These are phyloP conservation scores for Candida tetrigidarum DNA, from an alignment of 1,139 yeast species.

Conservation along the genomic window DNA sequence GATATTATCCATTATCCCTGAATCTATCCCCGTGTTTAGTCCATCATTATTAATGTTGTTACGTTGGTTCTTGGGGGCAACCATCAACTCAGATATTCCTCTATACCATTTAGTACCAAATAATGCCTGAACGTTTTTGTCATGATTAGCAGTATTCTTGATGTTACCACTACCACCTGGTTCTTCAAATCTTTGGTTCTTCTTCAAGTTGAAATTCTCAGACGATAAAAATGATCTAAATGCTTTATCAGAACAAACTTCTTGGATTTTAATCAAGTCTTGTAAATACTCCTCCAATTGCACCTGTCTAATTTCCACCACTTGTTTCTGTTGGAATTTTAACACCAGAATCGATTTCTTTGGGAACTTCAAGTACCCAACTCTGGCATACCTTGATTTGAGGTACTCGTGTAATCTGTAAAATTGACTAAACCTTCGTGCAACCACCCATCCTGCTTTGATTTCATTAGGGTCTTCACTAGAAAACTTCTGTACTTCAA, in stretches of 20 bases:
- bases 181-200: conserved; percentile 35
- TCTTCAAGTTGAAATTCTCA: conserved; percentile 56
- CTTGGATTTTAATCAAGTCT: conserved; percentile 59
- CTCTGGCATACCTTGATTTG: conserved; percentile 53
- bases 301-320: conserved; percentile 66
- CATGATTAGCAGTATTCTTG: conserved; percentile 19
- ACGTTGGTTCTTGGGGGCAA: conserved; percentile 15
- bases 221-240: conserved; percentile 81
- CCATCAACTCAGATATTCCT: conserved; percentile 37
- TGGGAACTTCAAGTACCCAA: conserved; percentile 60
- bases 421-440: conserved; percentile 87
- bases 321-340: conserved; percentile 62
- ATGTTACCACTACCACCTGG: conserved; percentile 17
- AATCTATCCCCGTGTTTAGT: conserved; percentile 4
- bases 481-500: conserved; percentile 69
- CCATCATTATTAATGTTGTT: not conserved
- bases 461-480: conserved; percentile 47
- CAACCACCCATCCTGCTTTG: conserved; percentile 87
- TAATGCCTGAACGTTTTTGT: conserved; percentile 17
- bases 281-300: conserved; percentile 68
- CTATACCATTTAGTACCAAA: conserved; percentile 50
- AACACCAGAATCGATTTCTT: conserved; percentile 60
- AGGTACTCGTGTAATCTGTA: conserved; percentile 71
- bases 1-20: conserved; percentile 32
- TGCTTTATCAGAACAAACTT: conserved; percentile 72